Evolutionary conservation across 2,329 filamentous ascomycete genomes (phyloP).

Genomic region (Sarocladiaceae sp.): DNA sequence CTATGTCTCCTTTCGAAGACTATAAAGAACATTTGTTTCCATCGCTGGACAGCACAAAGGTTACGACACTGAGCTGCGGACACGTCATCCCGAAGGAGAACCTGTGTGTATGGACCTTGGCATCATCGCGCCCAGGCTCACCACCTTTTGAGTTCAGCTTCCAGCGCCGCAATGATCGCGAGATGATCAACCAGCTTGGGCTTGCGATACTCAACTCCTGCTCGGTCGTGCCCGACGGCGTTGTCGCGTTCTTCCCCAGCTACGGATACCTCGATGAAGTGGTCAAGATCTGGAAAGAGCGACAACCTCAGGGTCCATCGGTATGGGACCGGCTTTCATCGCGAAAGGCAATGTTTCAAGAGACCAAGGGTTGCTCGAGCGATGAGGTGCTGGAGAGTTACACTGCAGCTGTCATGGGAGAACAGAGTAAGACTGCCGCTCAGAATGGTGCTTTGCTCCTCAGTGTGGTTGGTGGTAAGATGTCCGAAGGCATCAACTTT

Average conservation of each 20-base stretch:
- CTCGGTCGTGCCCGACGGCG: constrained; percentile 72
- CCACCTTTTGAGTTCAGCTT: constrained; percentile 80
- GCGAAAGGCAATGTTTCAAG: constrained; percentile 58
- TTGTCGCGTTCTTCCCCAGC: constrained; percentile 93
- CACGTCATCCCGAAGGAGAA: constrained; percentile 86
- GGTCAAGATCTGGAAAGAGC: constrained; percentile 52
- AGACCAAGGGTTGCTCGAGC: constrained; percentile 46
- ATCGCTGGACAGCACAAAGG: constrained; percentile 52
- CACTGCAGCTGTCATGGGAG: constrained; percentile 55
- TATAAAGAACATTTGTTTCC: constrained; percentile 84
- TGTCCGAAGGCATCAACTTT: constrained; percentile 98
- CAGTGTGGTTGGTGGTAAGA: constrained; percentile 86
- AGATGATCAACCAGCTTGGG: constrained; percentile 70
- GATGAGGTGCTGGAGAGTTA: constrained; percentile 74
- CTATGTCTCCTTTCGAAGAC: constrained; percentile 95
- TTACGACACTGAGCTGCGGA: constrained; percentile 83
- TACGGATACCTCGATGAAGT: constrained; percentile 85
- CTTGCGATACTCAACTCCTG: constrained; percentile 65
- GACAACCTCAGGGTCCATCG: constrained; percentile 22
- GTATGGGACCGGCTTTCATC: constrained; percentile 53
- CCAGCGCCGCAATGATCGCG: constrained; percentile 61
- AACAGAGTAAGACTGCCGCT: constrained; percentile 10
- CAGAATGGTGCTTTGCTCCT: constrained; percentile 61
- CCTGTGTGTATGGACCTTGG: constrained; percentile 70
- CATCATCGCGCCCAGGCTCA: constrained; percentile 31